Evolutionary conservation across 345 rosid species (phyloP).

Genomic region (Bruguiera gymnorhiza): DNA sequence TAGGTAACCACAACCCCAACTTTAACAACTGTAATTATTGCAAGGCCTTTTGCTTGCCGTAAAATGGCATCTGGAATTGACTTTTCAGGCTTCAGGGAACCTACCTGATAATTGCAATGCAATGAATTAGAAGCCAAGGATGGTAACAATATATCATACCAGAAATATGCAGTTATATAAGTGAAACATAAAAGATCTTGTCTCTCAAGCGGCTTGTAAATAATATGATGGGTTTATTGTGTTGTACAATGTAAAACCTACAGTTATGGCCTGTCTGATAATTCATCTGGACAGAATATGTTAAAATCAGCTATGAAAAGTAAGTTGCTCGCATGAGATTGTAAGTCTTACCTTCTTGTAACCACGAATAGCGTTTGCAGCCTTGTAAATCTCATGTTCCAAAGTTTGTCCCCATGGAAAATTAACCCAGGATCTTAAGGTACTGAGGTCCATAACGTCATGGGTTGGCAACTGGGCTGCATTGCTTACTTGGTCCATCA

Average conservation of each 20-base stretch:
- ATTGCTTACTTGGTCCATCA: conserved; percentile 91
- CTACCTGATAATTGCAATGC: conserved; percentile 49
- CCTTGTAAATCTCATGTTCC: conserved; percentile 92
- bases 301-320: background rate
- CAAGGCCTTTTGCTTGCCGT: conserved; percentile 86
- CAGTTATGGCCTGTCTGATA: background rate
- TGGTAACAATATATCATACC: background rate
- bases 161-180: too few relatives aligned
- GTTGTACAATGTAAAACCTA: background rate
- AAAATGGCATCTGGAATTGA: conserved; percentile 78
- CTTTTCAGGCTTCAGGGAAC: conserved; percentile 72
- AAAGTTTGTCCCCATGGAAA: conserved; percentile 95
- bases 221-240: too few relatives aligned
- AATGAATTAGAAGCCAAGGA: conserved; percentile 13
- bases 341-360: conserved; percentile 57
- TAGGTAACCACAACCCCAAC: conserved; percentile 89
- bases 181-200: too few relatives aligned
- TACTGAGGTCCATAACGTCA: conserved; percentile 92
- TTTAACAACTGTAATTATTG: conserved; percentile 73
- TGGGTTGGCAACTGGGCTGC: conserved; percentile 85
- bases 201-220: too few relatives aligned
- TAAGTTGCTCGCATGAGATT: background rate
- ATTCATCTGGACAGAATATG: background rate
- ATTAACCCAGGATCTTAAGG: conserved; percentile 95
- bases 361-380: conserved; percentile 69